Conservation (phyloP, 176 grass and related monocot species). For the Pontederia paniculata region DNA sequence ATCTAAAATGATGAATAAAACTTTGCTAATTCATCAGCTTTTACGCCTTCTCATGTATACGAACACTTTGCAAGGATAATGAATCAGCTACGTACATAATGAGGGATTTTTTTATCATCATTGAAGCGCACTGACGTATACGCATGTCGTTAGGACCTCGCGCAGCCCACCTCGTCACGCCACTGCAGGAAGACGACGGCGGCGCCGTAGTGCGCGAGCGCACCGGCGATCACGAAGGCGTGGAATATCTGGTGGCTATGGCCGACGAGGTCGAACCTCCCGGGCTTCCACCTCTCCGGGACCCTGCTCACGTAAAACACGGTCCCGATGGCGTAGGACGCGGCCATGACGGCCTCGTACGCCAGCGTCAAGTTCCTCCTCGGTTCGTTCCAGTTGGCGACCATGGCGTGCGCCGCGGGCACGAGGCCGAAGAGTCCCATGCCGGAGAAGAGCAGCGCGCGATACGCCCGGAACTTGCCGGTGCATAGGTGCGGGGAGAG, state of each 20-base stretch:
- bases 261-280: constrained; percentile 56
- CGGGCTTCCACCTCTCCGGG: constrained; percentile 75
- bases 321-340: constrained; percentile 40
- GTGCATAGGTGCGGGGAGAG: constrained; percentile 53
- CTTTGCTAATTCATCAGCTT: too few relatives aligned
- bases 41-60: too few relatives aligned
- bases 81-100: too few relatives aligned
- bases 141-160: neutral
- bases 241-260: constrained; percentile 99
- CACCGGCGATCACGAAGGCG: constrained; percentile 63
- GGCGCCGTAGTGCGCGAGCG: constrained; percentile 15
- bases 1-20: too few relatives aligned
- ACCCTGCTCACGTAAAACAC: constrained; percentile 78
- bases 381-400: constrained; percentile 53
- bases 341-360: constrained; percentile 60
- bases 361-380: constrained; percentile 52
- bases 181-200: neutral
- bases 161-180: neutral
- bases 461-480: constrained; percentile 54
- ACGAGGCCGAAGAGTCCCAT: constrained; percentile 77
- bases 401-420: constrained; percentile 53
- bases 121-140: too few relatives aligned
- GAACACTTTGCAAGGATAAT: too few relatives aligned
- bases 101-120: too few relatives aligned
- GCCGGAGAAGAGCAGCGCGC: constrained; percentile 57